Evolutionary conservation across 306 rosid genomes (phyloP), one percentile per base, ranked within the genome.

Genomic region (Cucumis cinereus): DNA sequence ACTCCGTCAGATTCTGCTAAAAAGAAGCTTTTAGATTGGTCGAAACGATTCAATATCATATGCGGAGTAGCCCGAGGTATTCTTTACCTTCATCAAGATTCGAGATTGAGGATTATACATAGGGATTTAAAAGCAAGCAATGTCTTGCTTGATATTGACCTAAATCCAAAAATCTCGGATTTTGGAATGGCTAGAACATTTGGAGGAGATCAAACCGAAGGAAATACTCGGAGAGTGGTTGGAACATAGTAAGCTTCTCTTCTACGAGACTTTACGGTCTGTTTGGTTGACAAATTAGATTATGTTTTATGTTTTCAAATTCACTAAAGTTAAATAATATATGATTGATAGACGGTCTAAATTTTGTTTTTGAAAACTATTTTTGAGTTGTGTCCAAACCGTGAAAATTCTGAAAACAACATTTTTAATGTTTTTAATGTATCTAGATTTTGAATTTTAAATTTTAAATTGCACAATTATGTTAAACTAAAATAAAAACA

Each of bases 111-210:
- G 54, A 84, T 87, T 16, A 84, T 89, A 17, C 87, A 86, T 1
- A 78, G 90, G 58, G 92, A 88, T 80, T 81, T 88, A 22, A 88
- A 88, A 76, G 74, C 88, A 4, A 87, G 90, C 47, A 89, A 86
- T 47, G 79, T 85, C 53, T 83, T 89, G 73, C 87, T 85, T 16
- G 89, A 83, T 36, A 10, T 79, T 28, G 87, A 85, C 2, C 79
- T 85, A 89, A 82, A 82, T 58, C 85, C 91, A 4, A 89, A 89
- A 78, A 89, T 89, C 68, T 87, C 88, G 50, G 93, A 89, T 77
- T 89, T 87, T n/a, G 93, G 90, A 5, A 55, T 86, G 56, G 91
- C 91, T 22, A 82, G 82, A 79, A 73, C 81, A 8, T 78, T 83
- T 54, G 82, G 84, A 57, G 91, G 84, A 49, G 84, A 83, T 59